Percentiles rank a stretch among this genome's conserved stretches.
phyloP scores from a whole-genome alignment of 345 rosid genomes.

The Barbarea vulgaris region DNA sequence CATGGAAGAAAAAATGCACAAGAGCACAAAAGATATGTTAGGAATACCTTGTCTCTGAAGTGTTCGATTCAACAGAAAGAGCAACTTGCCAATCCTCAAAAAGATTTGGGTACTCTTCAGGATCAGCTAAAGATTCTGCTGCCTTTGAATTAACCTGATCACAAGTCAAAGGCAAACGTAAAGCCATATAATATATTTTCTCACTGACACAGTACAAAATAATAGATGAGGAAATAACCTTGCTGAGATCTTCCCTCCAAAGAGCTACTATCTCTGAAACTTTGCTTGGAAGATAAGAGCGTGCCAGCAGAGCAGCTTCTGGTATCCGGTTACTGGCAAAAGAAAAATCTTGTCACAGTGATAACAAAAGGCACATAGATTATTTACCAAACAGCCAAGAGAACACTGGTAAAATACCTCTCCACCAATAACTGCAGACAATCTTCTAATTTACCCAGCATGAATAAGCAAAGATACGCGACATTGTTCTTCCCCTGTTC shows the following conservation, averaged over 20 bases:
- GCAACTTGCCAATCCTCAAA: conserved; percentile 99
- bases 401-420: conserved; percentile 53
- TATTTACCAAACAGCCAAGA: conserved; percentile 5
- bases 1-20: conserved; percentile 50
- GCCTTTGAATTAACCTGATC: conserved; percentile 91
- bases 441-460: conserved; percentile 93
- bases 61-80: conserved; percentile 77
- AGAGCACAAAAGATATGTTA: conserved; percentile 71
- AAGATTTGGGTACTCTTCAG: conserved; percentile 91
- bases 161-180: conserved; percentile 18
- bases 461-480: conserved; percentile 84
- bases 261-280: conserved; percentile 92
- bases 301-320: conserved; percentile 99
- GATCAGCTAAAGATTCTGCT: conserved; percentile 98
- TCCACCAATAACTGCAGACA: conserved; percentile 90
- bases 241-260: conserved; percentile 94
- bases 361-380: conserved; percentile 8
- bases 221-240: conserved; percentile 49
- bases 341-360: conserved; percentile 33
- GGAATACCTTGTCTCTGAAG: conserved; percentile 76
- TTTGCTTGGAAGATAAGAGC: conserved; percentile 97
- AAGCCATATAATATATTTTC: neutral
- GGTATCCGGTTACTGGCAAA: conserved; percentile 90
- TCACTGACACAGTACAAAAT: neutral
- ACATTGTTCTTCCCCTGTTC: conserved; percentile 98